Percentiles rank a stretch among this genome's conserved stretches.
These are phyloP conservation scores for Lophium mytilinum DNA, from an alignment of 495 filamentous ascomycete species.

Conservation along the genomic window DNA sequence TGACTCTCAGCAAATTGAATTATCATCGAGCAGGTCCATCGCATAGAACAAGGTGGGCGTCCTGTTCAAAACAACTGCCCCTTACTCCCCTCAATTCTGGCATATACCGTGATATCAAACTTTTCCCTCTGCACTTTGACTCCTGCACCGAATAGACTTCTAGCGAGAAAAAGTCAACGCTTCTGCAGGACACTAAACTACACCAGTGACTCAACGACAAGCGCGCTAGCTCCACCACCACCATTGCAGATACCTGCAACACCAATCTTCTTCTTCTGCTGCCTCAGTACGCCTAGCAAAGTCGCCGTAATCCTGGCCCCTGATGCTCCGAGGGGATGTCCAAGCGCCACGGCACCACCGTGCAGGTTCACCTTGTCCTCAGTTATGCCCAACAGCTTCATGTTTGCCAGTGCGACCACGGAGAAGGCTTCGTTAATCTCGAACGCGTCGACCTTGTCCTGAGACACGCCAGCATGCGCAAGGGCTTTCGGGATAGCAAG, in stretches of 20 bases:
- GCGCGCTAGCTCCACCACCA: conserved; percentile 83
- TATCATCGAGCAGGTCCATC: too few species aligned
- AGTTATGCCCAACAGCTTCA: conserved; percentile 72
- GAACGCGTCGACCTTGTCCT: conserved; percentile 75
- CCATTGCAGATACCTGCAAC: conserved; percentile 96
- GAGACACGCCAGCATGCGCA: conserved; percentile 74
- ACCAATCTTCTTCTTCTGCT: conserved; percentile 87
- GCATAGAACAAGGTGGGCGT: too few species aligned
- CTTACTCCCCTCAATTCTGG: too few species aligned
- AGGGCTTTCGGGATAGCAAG: conserved; percentile 94
- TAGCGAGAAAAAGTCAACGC: too few species aligned
- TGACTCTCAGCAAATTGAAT: too few species aligned
- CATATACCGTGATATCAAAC: too few species aligned
- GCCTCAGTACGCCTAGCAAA: conserved; percentile 75
- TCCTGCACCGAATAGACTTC: too few species aligned
- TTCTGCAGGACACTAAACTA: not conserved
- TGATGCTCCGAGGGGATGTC: conserved; percentile 87
- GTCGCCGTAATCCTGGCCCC: conserved; percentile 93
- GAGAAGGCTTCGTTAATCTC: conserved; percentile 99
- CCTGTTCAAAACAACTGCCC: too few species aligned
- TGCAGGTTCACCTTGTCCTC: conserved; percentile 92
- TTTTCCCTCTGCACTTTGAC: too few species aligned
- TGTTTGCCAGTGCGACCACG: conserved; percentile 90
- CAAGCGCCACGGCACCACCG: conserved; percentile 90
- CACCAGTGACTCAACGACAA: conserved; percentile 64